Conservation (phyloP, 805 yeast genomes). For the Candida saitoana region DNA sequence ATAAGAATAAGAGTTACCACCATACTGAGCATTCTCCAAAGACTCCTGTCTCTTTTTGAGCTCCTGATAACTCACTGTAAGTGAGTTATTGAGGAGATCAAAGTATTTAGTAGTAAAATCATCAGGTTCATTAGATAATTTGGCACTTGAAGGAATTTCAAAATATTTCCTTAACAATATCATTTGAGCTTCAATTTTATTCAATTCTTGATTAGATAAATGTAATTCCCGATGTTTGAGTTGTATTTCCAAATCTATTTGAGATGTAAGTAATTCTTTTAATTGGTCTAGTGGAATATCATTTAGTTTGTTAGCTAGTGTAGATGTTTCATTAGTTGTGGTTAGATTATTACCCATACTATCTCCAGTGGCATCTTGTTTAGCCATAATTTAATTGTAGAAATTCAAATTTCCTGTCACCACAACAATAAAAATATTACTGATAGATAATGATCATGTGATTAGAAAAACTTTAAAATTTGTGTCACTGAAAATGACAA, state of each 20-base stretch:
- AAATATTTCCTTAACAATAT: conserved; percentile 45
- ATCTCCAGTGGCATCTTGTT: too few relatives aligned
- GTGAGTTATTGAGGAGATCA: conserved; percentile 31
- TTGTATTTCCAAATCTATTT: conserved; percentile 56
- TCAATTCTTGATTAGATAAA: conserved; percentile 49
- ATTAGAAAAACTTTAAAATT: too few relatives aligned
- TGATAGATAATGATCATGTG: too few relatives aligned
- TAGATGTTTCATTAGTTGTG: neutral
- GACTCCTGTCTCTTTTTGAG: conserved; percentile 2
- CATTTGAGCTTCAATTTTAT: conserved; percentile 57
- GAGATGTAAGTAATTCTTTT: conserved; percentile 37
- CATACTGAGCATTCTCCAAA: conserved; percentile 2
- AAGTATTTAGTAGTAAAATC: conserved; percentile 43
- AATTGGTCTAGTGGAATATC: conserved; percentile 23
- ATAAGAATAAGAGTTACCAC: neutral
- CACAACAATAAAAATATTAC: too few relatives aligned
- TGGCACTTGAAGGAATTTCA: conserved; percentile 35
- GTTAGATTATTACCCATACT: neutral
- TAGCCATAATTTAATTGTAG: too few relatives aligned
- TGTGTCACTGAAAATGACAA: neutral
- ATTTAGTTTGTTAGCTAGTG: conserved; percentile 5
- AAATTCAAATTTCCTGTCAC: too few relatives aligned
- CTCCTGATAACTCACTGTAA: conserved; percentile 25
- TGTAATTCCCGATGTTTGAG: conserved; percentile 55
- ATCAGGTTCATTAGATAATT: conserved; percentile 41